These are phyloP conservation scores for Penicillium freii DNA, from an alignment of 2,329 filamentous ascomycete species.

Conservation along the genomic window DNA sequence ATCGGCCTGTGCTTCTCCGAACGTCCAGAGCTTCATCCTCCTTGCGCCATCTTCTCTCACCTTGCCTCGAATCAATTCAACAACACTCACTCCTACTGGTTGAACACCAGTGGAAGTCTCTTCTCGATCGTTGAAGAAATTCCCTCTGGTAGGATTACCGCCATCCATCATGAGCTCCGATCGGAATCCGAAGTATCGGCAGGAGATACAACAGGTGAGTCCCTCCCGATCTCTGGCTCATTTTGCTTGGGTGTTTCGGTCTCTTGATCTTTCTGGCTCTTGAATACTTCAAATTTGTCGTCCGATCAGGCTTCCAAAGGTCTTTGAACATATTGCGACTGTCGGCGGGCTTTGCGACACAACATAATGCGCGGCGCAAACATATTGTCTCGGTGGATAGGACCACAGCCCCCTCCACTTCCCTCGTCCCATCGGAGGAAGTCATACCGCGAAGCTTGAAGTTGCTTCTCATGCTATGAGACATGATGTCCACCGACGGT, in stretches of 20 bases:
- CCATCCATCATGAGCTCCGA: constrained; percentile 63
- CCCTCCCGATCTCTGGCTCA: not conserved
- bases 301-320: not conserved
- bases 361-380: not conserved
- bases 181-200: constrained; percentile 80
- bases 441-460: not conserved
- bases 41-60: not conserved
- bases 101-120: not conserved
- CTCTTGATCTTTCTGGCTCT: constrained; percentile 2
- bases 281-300: not conserved
- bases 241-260: not conserved
- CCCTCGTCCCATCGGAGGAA: not conserved
- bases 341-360: not conserved
- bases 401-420: not conserved
- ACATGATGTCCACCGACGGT: not conserved
- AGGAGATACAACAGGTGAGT: constrained; percentile 94
- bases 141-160: not conserved
- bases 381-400: not conserved
- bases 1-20: not conserved
- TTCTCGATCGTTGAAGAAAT: not conserved
- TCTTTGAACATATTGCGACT: not conserved
- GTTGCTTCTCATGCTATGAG: not conserved
- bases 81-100: not conserved
- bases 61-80: not conserved
- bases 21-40: constrained; percentile 11